Percentiles rank a stretch among this genome's conserved stretches.
Evolutionary conservation across 2,329 filamentous ascomycete species (phyloP).

Genomic region (Talaromyces albobiverticillius): DNA sequence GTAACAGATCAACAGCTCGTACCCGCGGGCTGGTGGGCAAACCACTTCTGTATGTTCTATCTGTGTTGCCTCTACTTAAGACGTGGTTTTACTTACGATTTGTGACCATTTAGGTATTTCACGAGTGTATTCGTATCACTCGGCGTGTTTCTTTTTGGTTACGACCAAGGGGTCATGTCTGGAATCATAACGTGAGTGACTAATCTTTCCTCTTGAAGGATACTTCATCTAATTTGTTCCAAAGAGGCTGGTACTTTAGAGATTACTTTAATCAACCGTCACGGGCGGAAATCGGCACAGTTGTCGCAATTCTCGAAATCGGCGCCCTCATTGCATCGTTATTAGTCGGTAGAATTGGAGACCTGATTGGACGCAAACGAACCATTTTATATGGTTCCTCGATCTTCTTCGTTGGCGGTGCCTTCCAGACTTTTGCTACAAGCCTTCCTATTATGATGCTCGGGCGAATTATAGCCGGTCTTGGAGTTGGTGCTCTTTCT

Average conservation of each 20-base stretch:
- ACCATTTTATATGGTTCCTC: conserved; percentile 93
- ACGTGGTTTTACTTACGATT: not conserved
- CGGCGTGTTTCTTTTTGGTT: conserved; percentile 64
- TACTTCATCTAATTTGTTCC: conserved; percentile 16
- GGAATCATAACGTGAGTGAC: conserved; percentile 64
- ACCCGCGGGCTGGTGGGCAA: conserved; percentile 94
- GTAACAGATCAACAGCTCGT: conserved; percentile 64
- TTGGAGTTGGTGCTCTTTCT: conserved; percentile 83
- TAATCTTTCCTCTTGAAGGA: not conserved
- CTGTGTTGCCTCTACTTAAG: conserved; percentile 1
- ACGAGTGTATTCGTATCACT: conserved; percentile 74
- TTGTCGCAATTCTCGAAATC: conserved; percentile 95
- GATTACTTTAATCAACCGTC: conserved; percentile 90
- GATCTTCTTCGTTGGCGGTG: conserved; percentile 81
- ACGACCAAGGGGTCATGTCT: conserved; percentile 65
- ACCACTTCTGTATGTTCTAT: conserved; percentile 72
- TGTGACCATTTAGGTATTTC: conserved; percentile 66
- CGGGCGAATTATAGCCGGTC: conserved; percentile 77
- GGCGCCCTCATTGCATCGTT: conserved; percentile 90
- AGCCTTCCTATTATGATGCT: conserved; percentile 86
- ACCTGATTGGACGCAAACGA: conserved; percentile 81
- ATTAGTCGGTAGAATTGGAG: conserved; percentile 80
- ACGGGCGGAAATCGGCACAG: conserved; percentile 84
- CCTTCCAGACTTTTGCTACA: conserved; percentile 75
- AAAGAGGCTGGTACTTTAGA: conserved; percentile 79